Evolutionary conservation across 805 yeast species (phyloP), one percentile per base, ranked within the genome.

Genomic region (Kluyveromyces aestuarii): DNA sequence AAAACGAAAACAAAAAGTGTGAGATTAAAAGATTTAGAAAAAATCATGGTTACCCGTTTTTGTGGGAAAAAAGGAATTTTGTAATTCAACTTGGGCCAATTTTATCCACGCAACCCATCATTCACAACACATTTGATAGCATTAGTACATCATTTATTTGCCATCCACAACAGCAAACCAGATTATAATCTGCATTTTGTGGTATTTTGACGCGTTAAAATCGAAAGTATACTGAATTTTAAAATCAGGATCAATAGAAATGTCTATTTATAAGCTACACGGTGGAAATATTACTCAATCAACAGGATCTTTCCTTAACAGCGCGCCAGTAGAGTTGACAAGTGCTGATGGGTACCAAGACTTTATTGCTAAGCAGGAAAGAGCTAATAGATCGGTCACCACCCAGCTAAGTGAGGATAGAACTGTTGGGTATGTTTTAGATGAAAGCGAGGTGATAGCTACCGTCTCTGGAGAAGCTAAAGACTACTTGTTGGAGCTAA

Each of bases 321-420:
- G 63, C 41, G 64, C 69, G 7, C 75, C 75, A 7, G 68, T 71
- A 17, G 74, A 70, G 50, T 57, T 71, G 37, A 68, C 72, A 10
- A 64, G 72, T 11, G 57, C 66, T 7, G 59, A 63, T 40, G 74
- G 74, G 11, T 71, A 71, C 57, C 52, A 67, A 27, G 73, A 69
- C 27, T 71, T 71, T 50, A 55, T 71, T 43, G 52, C 56, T n/a
- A 67, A 63, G 46, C 62, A 70, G 33, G 62, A 62, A 25, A 57
- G 58, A 42, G 53, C 56, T 40, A 57, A 59, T 14, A 59, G 60
- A 19, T 57, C 61, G 50, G 60, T 68, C 18, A 60, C 70, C 1
- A 65, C 71, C n/a, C 62, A 68, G 49, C 58, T 71, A 47, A 53
- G 57, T 44, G 70, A 69, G 19, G 69, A 68, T 48, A 59, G 57